Evolutionary conservation across 2,329 filamentous ascomycete species (phyloP), one percentile per base, ranked within the genome.

Genomic region (Hymenoscyphus repandus): DNA sequence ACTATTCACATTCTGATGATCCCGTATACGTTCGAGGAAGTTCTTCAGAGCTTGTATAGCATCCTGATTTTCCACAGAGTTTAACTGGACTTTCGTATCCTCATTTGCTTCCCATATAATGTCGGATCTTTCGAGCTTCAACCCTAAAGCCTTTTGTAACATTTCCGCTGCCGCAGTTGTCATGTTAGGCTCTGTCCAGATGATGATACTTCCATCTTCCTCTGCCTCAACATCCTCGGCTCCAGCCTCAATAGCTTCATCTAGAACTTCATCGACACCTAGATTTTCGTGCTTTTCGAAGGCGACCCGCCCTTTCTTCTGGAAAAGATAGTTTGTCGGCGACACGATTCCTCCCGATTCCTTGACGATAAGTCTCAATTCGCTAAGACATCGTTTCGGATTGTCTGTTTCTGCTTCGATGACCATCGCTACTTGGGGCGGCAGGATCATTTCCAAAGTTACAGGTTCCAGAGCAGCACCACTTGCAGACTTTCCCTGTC

Each of bases 321-420:
- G 79, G 67, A 99, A 99, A 62, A 95, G 77, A 69, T 92, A 97
- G 6, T 80, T 82, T 11, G 88, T 90, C 0, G 90, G 82, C 6
- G 88, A 86, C 2, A 82, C 72, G 2, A 75, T 80, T 5, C 86
- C 93, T 15, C 85, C 85, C 45, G 76, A 72, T 52, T 83, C 81
- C 66, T 90, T 95, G 49, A 95, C 76, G 2, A 86, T 70, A 45
- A 75, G 63, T 48, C 87, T 81, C 45, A 97, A 69, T 48, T 95
- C 88, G 62, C 86, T 80, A 42, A 95, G 68, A 6, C 84, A 81
- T 31, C 88, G 82, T 37, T 77, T 75, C 67, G 87, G 90, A 68
- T 82, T 90, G 62, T 96, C 91, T 4, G 90, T 92, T 68, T 93
- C 86, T 61, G 86, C 83, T 61, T 96, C 90, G 64, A 96, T 79